Percentiles rank a stretch among this genome's conserved stretches.
Conservation (phyloP, 768 basidiomycete species). For the Agrocybe chaxingu region DNA sequence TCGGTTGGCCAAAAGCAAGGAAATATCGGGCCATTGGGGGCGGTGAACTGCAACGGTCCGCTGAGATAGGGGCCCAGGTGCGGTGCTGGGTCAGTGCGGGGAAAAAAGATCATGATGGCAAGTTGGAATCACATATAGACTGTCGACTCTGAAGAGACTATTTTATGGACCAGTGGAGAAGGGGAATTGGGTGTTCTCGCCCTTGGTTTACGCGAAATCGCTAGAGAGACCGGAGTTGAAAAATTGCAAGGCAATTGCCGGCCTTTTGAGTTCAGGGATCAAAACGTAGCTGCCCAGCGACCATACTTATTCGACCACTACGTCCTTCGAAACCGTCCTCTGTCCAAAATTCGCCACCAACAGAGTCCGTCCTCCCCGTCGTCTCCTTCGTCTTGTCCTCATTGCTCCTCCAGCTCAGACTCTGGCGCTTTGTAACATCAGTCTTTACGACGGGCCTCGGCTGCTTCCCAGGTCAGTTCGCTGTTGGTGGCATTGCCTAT, state of each 20-base stretch:
- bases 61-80: not conserved
- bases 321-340: slow-evolving; percentile 28
- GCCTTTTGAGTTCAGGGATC: slow-evolving; percentile 44
- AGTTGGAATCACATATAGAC: too few relatives aligned
- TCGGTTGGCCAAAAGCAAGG: too few relatives aligned
- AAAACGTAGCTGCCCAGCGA: slow-evolving; percentile 36
- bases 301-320: slow-evolving; percentile 39
- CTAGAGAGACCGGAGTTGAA: slow-evolving; percentile 43
- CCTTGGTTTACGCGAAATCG: slow-evolving; percentile 15
- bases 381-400: slow-evolving; percentile 17
- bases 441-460: slow-evolving; percentile 71
- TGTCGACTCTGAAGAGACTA: not conserved
- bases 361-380: slow-evolving; percentile 39
- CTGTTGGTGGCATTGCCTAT: slow-evolving; percentile 21
- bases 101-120: not conserved
- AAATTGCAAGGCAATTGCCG: slow-evolving; percentile 49
- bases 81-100: not conserved
- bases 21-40: too few relatives aligned
- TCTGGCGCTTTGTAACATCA: slow-evolving; percentile 78
- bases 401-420: slow-evolving; percentile 30
- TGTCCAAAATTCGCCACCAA: slow-evolving; percentile 31
- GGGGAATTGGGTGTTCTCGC: slow-evolving; percentile 1
- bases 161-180: not conserved
- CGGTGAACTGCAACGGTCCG: too few relatives aligned
- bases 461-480: slow-evolving; percentile 63